Percentiles rank a stretch among this genome's conserved stretches.
Conservation (phyloP, 2,329 filamentous ascomycete genomes). For the Thermoascus crustaceus region DNA sequence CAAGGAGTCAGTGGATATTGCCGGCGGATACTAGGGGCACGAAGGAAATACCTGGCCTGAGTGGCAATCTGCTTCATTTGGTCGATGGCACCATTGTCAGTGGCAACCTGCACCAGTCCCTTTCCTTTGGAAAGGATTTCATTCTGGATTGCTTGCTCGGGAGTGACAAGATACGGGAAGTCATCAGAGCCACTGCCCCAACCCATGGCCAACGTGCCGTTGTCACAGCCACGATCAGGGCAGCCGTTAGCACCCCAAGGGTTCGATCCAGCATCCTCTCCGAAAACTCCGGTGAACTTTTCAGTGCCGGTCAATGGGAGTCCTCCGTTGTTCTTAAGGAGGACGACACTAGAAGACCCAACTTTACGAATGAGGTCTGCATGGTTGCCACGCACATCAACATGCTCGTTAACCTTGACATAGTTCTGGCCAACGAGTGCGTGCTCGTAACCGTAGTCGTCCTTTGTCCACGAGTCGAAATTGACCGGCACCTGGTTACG, state of each 20-base stretch:
- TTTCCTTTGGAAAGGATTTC: constrained; percentile 56
- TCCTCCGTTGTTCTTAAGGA: constrained; percentile 74
- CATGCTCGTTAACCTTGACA: constrained; percentile 66
- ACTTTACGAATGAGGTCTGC: constrained; percentile 63
- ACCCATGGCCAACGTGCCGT: constrained; percentile 55
- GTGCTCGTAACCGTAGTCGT: constrained; percentile 66
- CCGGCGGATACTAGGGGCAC: background rate
- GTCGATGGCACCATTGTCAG: constrained; percentile 48
- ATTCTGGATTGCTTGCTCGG: constrained; percentile 57
- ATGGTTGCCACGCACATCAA: constrained; percentile 76
- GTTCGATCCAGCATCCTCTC: constrained; percentile 73
- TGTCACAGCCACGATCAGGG: constrained; percentile 54
- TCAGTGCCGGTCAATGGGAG: constrained; percentile 70
- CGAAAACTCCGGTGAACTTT: constrained; percentile 67
- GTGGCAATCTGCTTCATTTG: constrained; percentile 45
- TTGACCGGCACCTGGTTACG: constrained; percentile 53
- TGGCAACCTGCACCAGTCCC: constrained; percentile 54
- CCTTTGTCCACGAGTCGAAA: constrained; percentile 79
- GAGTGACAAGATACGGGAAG: constrained; percentile 57
- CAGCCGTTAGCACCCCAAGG: constrained; percentile 72
- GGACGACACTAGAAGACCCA: constrained; percentile 71
- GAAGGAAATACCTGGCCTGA: constrained; percentile 35
- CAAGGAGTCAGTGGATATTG: background rate
- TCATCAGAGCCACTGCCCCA: constrained; percentile 54
- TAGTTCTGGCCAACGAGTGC: constrained; percentile 52